Percentiles rank a stretch among this genome's conserved stretches.
These are phyloP conservation scores for Cryphonectria naterciae DNA, from an alignment of 2,329 filamentous ascomycete species.

Conservation along the genomic window DNA sequence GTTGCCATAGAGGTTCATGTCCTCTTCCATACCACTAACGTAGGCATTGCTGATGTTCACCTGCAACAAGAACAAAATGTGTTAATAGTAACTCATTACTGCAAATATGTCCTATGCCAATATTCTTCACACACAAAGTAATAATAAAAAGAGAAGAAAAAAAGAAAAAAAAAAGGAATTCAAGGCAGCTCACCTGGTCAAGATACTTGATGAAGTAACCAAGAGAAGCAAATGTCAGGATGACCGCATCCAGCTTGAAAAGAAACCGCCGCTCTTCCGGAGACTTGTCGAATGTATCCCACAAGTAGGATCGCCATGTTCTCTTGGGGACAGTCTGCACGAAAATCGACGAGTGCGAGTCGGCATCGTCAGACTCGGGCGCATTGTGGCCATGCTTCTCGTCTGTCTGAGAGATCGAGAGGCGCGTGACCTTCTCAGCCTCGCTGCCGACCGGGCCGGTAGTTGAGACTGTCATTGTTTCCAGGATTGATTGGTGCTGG, in stretches of 20 bases:
- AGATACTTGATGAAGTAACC: slow-evolving; percentile 51
- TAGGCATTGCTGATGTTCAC: slow-evolving; percentile 48
- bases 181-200: slow-evolving; percentile 35
- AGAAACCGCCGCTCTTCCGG: slow-evolving; percentile 40
- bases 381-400: slow-evolving; percentile 4
- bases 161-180: background rate
- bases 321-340: slow-evolving; percentile 39
- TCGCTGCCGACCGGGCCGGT: background rate
- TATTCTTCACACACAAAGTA: no score
- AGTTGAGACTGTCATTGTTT: slow-evolving; percentile 1
- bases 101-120: no score
- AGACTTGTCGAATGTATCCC: slow-evolving; percentile 50
- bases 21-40: slow-evolving; percentile 51
- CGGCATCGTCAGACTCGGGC: slow-evolving; percentile 5
- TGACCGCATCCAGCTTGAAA: slow-evolving; percentile 40
- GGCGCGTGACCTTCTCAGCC: background rate
- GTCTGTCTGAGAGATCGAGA: background rate
- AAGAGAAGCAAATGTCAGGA: slow-evolving; percentile 44
- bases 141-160: no score
- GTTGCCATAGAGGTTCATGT: slow-evolving; percentile 45
- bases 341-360: background rate
- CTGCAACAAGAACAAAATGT: background rate
- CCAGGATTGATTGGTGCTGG: background rate
- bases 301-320: slow-evolving; percentile 53
- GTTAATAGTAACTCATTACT: background rate